A percentile compares a stretch with the other conserved stretches of the same genome.
phyloP scores from a whole-genome alignment of 257 asterid genomes.

The Solanum pimpinellifolium region DNA sequence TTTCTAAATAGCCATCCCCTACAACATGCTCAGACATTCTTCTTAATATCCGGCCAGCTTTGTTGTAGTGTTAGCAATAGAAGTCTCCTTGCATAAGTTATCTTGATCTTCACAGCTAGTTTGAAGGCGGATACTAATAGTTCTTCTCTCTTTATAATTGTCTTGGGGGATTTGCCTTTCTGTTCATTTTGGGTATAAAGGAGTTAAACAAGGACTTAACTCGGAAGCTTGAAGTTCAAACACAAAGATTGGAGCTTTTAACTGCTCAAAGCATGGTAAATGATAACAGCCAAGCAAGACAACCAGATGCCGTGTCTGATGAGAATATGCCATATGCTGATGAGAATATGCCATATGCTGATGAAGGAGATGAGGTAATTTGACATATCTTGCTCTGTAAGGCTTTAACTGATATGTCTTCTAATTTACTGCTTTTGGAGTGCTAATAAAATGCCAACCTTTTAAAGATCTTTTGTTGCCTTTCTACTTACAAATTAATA shows the following conservation, averaged over 20 bases:
- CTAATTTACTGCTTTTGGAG: neutral
- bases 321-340: slow-evolving; percentile 46
- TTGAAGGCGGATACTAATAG: neutral
- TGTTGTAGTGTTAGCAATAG: neutral
- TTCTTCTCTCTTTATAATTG: neutral
- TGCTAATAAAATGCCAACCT: neutral
- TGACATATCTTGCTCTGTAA: neutral
- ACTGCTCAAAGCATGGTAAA: slow-evolving; percentile 74
- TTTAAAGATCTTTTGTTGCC: neutral
- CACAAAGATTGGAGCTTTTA: slow-evolving; percentile 90
- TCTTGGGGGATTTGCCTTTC: neutral
- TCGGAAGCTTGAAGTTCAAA: slow-evolving; percentile 86
- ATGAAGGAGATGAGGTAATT: slow-evolving; percentile 97
- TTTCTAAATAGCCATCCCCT: neutral
- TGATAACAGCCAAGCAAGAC: slow-evolving; percentile 44
- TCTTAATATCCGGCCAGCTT: neutral
- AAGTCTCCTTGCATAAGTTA: neutral
- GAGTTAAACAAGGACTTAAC: slow-evolving; percentile 74
- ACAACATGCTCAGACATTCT: neutral
- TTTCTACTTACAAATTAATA: neutral
- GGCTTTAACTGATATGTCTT: neutral
- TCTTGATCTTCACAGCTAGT: neutral
- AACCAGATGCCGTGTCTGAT: slow-evolving; percentile 22
- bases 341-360: slow-evolving; percentile 39
- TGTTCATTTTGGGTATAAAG: slow-evolving; percentile 28